Percentiles rank a stretch among this genome's conserved stretches.
phyloP scores from a whole-genome alignment of 2,329 filamentous ascomycete genomes.

The Scleromitrula shiraiana region DNA sequence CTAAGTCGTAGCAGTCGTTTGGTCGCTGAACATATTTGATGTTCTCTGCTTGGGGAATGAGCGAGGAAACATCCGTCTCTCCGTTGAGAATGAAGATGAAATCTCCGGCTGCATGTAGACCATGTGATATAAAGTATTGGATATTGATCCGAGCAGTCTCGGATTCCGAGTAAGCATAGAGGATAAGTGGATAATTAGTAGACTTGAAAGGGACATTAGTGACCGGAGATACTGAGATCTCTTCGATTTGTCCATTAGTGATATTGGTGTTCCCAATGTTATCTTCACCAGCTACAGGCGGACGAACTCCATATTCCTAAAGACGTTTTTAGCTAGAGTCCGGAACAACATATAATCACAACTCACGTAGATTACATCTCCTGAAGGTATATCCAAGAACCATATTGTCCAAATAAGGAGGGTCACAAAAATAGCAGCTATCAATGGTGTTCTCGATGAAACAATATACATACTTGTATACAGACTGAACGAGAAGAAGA shows the following conservation, averaged over 20 bases:
- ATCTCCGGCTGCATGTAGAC: constrained; percentile 24
- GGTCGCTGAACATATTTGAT: constrained; percentile 18
- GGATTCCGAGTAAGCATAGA: constrained; percentile 27
- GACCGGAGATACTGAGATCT: too few species aligned
- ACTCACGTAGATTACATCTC: not conserved
- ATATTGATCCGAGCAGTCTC: constrained; percentile 21
- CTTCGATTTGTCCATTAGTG: too few species aligned
- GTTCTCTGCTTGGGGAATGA: constrained; percentile 19
- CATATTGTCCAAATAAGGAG: not conserved
- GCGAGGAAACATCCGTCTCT: constrained; percentile 12
- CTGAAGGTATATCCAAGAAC: not conserved
- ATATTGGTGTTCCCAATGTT: not conserved
- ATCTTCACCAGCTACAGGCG: not conserved
- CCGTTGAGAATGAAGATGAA: constrained; percentile 28
- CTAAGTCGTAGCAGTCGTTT: constrained; percentile 27
- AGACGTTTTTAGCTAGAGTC: not conserved
- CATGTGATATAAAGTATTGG: constrained; percentile 25
- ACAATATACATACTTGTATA: not conserved
- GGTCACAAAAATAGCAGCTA: not conserved
- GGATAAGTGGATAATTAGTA: constrained; percentile 17
- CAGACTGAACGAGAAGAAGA: too few species aligned
- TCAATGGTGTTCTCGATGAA: not conserved
- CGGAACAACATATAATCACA: not conserved
- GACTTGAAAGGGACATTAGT: not conserved
- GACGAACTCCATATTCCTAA: not conserved